Evolutionary conservation across 768 basidiomycete species (phyloP).

Genomic region (Termitomyces titanicus): DNA sequence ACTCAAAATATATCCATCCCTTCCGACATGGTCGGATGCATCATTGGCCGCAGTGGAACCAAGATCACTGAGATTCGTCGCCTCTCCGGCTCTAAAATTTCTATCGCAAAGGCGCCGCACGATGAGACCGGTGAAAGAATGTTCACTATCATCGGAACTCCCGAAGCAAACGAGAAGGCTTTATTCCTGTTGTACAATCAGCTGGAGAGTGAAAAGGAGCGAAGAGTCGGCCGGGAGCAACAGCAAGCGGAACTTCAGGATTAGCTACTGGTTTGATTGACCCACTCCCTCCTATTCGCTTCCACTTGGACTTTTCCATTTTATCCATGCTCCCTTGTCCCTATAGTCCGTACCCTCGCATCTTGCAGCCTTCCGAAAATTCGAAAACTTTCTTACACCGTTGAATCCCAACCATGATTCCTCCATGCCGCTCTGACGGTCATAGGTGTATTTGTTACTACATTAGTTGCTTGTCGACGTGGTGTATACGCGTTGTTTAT

Average conservation of each 20-base stretch:
- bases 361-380: conserved; percentile 14
- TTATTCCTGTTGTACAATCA: conserved; percentile 97
- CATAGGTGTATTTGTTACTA: conserved; percentile 14
- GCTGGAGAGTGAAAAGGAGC: conserved; percentile 93
- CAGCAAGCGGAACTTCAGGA: conserved; percentile 66
- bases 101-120: conserved; percentile 98
- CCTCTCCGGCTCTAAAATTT: conserved; percentile 95
- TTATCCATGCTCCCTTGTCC: conserved; percentile 13
- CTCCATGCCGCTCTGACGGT: conserved; percentile 4
- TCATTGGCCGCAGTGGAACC: conserved; percentile 93
- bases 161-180: conserved; percentile 96
- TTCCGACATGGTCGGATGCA: conserved; percentile 97
- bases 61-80: conserved; percentile 99
- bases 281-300: not conserved
- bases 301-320: conserved; percentile 9
- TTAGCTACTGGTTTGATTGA: conserved; percentile 19
- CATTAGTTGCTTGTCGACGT: conserved; percentile 15
- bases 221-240: conserved; percentile 83
- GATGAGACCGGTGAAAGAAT: conserved; percentile 99
- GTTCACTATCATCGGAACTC: conserved; percentile 98
- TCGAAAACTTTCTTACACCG: conserved; percentile 8
- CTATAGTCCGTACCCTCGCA: conserved; percentile 12
- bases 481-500: conserved; percentile 15
- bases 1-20: conserved; percentile 99
- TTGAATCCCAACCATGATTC: conserved; percentile 11